Evolutionary conservation across 495 filamentous ascomycete species (phyloP).

Genomic region (Beverwykella pulmonaria): DNA sequence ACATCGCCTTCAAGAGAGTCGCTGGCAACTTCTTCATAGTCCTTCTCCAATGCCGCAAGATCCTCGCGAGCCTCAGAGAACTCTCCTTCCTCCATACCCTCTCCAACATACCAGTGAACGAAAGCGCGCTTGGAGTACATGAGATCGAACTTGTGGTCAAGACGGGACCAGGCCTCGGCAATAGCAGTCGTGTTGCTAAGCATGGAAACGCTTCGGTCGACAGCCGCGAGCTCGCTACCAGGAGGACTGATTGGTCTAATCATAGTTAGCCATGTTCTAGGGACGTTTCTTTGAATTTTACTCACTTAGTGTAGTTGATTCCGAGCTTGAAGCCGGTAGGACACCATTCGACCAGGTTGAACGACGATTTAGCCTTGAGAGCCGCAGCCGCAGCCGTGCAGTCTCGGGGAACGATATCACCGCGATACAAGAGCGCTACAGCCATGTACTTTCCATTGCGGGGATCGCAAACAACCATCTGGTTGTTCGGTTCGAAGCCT

Average conservation of each 20-base stretch:
- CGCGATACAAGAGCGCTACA: constrained; percentile 84
- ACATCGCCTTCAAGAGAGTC: constrained; percentile 68
- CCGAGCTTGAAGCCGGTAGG: constrained; percentile 95
- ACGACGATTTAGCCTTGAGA: constrained; percentile 82
- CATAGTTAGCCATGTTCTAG: constrained; percentile 12
- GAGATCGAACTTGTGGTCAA: constrained; percentile 93
- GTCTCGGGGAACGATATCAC: constrained; percentile 85
- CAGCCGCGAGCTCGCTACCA: constrained; percentile 73
- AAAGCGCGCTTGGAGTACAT: constrained; percentile 97
- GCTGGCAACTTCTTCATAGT: constrained; percentile 87
- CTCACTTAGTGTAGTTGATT: constrained; percentile 69
- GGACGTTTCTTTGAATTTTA: neutral
- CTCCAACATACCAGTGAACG: constrained; percentile 93
- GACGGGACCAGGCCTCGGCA: constrained; percentile 83
- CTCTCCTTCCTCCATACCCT: constrained; percentile 96
- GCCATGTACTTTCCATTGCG: constrained; percentile 96
- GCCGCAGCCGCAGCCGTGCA: constrained; percentile 76
- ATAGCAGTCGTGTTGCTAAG: constrained; percentile 91
- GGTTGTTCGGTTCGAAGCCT: constrained; percentile 90
- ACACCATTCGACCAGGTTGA: constrained; percentile 95
- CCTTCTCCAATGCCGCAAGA: constrained; percentile 84
- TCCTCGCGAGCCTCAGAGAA: constrained; percentile 91
- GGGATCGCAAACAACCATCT: constrained; percentile 94
- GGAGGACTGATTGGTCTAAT: constrained; percentile 76
- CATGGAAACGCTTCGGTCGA: constrained; percentile 88